phyloP scores from a whole-genome alignment of 2,329 filamentous ascomycete genomes.

The Ophiostoma quercus region DNA sequence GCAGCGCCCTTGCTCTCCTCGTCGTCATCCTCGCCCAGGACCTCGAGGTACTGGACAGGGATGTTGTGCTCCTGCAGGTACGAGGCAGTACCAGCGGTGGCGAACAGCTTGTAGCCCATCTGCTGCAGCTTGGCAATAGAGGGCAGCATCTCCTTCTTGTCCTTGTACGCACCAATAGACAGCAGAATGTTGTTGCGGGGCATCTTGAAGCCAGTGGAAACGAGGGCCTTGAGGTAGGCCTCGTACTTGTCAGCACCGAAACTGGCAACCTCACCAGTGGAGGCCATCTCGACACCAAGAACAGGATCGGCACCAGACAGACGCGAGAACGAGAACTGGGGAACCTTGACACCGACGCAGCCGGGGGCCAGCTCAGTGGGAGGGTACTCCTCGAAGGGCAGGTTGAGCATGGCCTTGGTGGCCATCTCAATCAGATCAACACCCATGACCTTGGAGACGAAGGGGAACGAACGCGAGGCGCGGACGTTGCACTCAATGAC shows the following conservation, averaged over 20 bases:
- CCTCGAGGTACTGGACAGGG: constrained; percentile 87
- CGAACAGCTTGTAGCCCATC: constrained; percentile 92
- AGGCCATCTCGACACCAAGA: constrained; percentile 97
- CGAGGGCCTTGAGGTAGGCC: constrained; percentile 91
- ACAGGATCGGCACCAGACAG: constrained; percentile 94
- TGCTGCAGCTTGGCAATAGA: constrained; percentile 84
- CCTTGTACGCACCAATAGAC: constrained; percentile 95
- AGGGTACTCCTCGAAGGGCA: constrained; percentile 79
- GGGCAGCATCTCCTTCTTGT: constrained; percentile 95
- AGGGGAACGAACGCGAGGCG: constrained; percentile 93
- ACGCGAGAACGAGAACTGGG: constrained; percentile 97
- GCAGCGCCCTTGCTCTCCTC: constrained; percentile 57
- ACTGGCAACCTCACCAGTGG: constrained; percentile 94
- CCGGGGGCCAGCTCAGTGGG: constrained; percentile 67
- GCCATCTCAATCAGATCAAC: constrained; percentile 98
- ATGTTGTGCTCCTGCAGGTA: constrained; percentile 92
- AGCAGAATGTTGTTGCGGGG: constrained; percentile 93
- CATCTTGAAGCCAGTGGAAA: constrained; percentile 93
- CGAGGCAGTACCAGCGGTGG: constrained; percentile 92
- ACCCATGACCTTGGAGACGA: constrained; percentile 97
- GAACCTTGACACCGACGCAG: constrained; percentile 94
- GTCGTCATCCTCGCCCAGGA: constrained; percentile 70
- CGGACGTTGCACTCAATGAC: constrained; percentile 99
- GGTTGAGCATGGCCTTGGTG: constrained; percentile 88
- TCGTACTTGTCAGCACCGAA: constrained; percentile 96